Percentiles rank a stretch among this genome's conserved stretches.
Evolutionary conservation across 495 filamentous ascomycete species (phyloP).

Genomic region (Hyaloscypha finlandica): DNA sequence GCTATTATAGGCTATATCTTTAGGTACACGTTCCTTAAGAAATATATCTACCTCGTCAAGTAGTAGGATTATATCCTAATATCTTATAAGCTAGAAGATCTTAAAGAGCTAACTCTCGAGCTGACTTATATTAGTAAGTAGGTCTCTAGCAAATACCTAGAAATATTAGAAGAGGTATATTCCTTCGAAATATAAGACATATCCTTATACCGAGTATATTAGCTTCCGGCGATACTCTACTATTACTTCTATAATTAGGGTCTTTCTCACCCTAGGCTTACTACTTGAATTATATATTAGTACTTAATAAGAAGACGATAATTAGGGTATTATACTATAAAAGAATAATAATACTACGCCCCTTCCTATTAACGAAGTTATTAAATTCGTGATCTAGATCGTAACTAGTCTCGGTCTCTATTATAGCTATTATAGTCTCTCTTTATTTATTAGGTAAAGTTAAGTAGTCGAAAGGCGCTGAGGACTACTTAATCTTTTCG

Average conservation of each 20-base stretch:
- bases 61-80: constrained; percentile 45
- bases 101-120: constrained; percentile 44
- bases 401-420: constrained; percentile 21
- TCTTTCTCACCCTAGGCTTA: constrained; percentile 14
- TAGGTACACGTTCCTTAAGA: constrained; percentile 37
- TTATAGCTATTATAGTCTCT: constrained; percentile 32
- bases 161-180: constrained; percentile 9
- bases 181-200: constrained; percentile 1
- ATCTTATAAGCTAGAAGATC: constrained; percentile 41
- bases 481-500: constrained; percentile 24
- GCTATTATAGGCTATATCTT: constrained; percentile 35
- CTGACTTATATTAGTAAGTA: constrained; percentile 11
- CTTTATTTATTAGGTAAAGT: constrained; percentile 31
- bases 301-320: background rate
- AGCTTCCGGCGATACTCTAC: constrained; percentile 3
- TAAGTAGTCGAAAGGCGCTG: constrained; percentile 29
- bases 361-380: constrained; percentile 18
- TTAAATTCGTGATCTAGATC: constrained; percentile 5
- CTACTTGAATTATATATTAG: constrained; percentile 20
- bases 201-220: constrained; percentile 16
- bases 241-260: constrained; percentile 13
- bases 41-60: constrained; percentile 44
- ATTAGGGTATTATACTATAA: constrained; percentile 11
- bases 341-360: constrained; percentile 13
- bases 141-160: constrained; percentile 28